These are phyloP conservation scores for Paecilomyces dactylethromorphus DNA, from an alignment of 2,329 filamentous ascomycete genomes.

Conservation along the genomic window DNA sequence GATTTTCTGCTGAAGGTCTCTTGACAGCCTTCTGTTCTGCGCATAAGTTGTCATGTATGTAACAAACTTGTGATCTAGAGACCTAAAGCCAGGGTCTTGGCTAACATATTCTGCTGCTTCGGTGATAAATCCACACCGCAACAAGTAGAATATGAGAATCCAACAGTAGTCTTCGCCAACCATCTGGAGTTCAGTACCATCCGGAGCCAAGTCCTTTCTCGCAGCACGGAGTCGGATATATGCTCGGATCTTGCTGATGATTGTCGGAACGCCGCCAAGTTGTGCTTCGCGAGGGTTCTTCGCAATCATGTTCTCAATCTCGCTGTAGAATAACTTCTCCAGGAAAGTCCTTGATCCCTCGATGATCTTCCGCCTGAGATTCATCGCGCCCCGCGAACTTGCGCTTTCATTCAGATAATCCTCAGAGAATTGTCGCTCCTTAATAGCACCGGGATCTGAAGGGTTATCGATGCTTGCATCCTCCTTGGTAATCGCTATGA, in stretches of 20 bases:
- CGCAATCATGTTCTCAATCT: conserved; percentile 69
- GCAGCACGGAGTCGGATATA: conserved; percentile 77
- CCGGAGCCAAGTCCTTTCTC: conserved; percentile 76
- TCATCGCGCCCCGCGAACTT: conserved; percentile 57
- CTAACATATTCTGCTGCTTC: conserved; percentile 86
- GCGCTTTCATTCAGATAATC: conserved; percentile 71
- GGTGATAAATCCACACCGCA: conserved; percentile 74
- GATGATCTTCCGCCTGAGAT: conserved; percentile 72
- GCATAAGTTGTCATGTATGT: conserved; percentile 83
- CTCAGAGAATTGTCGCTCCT: conserved; percentile 67
- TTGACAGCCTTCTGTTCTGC: conserved; percentile 68
- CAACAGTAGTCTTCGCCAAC: conserved; percentile 80
- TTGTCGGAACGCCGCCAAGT: conserved; percentile 79
- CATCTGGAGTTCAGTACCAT: conserved; percentile 73
- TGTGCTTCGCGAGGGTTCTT: conserved; percentile 85
- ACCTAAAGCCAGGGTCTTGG: conserved; percentile 73
- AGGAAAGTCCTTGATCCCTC: conserved; percentile 72
- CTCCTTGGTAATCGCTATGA: conserved; percentile 74
- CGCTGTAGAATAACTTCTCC: conserved; percentile 71
- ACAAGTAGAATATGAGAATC: conserved; percentile 87
- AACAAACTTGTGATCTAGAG: conserved; percentile 83
- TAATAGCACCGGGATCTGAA: conserved; percentile 58
- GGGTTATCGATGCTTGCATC: conserved; percentile 53
- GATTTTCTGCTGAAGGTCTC: conserved; percentile 78
- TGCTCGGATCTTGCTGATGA: conserved; percentile 84